Base-by-base conservation (phyloP, 2,329 filamentous ascomycete genomes). In the Ceratocystis cubensis region DNA sequence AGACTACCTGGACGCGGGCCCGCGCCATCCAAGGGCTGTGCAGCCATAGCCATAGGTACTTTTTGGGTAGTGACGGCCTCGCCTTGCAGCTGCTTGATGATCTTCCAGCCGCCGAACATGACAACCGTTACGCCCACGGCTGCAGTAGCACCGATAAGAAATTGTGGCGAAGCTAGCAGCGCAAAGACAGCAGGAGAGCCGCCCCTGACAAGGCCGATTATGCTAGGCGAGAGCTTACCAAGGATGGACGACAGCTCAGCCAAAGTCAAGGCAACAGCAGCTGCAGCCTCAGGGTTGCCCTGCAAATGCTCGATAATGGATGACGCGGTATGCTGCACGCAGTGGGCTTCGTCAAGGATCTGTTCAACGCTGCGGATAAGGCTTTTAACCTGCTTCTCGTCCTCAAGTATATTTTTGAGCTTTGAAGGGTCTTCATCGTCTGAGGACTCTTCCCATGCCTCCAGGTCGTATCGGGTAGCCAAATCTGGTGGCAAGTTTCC, bases 91-190 rank as follows among this genome's bases (percentile, higher is more conserved):
- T 86, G 87, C 80, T 96, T 95, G 76, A 99, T 86, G 74, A 99
- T 96, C 78, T 96, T 97, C 83, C 91, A 97, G 4, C 94, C 93
- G 65, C 94, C 94, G 68, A 99, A 90, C 74, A 94, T 92, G 72
- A 99, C 90, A 7, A 97, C 86, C 0, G 94, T 97, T n/a, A 96
- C 87, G 15, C 94, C 94, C 0, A 96, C 86, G 0, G 89, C 90
- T 15, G 96, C 85, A 56, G 92, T 89, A 0, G 89, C 91, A 3
- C 91, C 91, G 71, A 99, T 96, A 69, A 96, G 83, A 74, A 99
- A 99, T 73, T 99, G 91, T 0, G 94, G 94, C 66, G 88, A 92
- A 0, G 90, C 86, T 2, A 99, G 83, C 25, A 99, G 82, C 0
- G 88, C 89, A 71, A 96, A 93, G 22, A 96, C 86, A 6, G 89